Conservation (phyloP, 768 basidiomycete genomes). For the Termitomyces sp. region DNA sequence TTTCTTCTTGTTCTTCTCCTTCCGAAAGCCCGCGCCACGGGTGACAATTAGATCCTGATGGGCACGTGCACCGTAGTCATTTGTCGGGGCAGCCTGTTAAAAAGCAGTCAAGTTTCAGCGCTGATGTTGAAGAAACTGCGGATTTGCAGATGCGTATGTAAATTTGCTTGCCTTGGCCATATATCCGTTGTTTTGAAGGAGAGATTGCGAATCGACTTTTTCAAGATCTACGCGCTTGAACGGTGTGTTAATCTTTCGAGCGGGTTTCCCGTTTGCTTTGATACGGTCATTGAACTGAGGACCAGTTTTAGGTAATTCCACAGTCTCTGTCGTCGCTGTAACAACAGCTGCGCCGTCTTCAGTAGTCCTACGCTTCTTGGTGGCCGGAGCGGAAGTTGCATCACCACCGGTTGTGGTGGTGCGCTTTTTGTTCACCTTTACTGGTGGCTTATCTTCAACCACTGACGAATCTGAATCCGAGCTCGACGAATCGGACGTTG, state of each 20-base stretch:
- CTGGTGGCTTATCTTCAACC: conserved; percentile 1
- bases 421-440: neutral
- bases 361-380: conserved; percentile 61
- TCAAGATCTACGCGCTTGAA: conserved; percentile 80
- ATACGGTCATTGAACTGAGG: conserved; percentile 11
- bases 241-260: conserved; percentile 49
- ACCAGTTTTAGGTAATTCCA: conserved; percentile 8
- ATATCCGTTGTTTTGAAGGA: conserved; percentile 70
- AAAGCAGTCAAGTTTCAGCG: neutral
- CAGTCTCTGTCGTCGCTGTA: conserved; percentile 32
- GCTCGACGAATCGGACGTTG: conserved; percentile 8
- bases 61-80: conserved; percentile 88
- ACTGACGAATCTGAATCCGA: conserved; percentile 21
- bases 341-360: conserved; percentile 43
- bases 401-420: conserved; percentile 5
- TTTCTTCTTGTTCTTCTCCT: conserved; percentile 99
- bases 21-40: conserved; percentile 90
- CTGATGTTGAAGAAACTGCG: neutral
- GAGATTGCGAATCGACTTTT: conserved; percentile 33
- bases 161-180: conserved; percentile 55
- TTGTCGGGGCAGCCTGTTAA: conserved; percentile 50
- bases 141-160: neutral
- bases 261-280: conserved; percentile 25
- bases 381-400: conserved; percentile 31
- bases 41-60: conserved; percentile 88